Evolutionary conservation across 768 basidiomycete species (phyloP).

Genomic region (Lactarius quietus): DNA sequence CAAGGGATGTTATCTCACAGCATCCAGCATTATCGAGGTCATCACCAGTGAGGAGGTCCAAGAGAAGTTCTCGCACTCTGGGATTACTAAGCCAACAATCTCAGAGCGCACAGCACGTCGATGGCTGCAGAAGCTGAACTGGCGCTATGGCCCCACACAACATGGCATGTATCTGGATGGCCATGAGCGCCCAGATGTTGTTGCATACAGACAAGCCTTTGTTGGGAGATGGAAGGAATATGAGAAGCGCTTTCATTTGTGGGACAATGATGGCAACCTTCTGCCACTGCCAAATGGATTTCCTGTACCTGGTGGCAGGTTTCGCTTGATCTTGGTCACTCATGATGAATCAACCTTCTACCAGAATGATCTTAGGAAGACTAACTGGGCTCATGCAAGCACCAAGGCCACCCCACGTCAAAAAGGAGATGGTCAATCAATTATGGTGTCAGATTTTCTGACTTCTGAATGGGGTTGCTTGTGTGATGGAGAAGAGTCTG

Average conservation of each 20-base stretch:
- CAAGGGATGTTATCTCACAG: background rate
- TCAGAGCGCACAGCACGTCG: too few relatives aligned
- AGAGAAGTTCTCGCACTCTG: too few relatives aligned
- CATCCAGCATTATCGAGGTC: background rate
- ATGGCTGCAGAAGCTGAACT: too few relatives aligned
- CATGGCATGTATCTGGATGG: background rate
- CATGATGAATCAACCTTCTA: background rate
- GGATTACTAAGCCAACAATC: too few relatives aligned
- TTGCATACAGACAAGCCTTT: background rate
- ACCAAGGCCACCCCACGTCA: background rate
- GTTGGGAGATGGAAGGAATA: background rate
- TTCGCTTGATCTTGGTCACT: background rate
- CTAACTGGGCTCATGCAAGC: background rate
- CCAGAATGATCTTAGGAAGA: background rate
- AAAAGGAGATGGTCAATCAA: background rate
- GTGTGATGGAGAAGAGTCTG: background rate
- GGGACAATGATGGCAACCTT: background rate
- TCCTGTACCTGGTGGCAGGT: background rate
- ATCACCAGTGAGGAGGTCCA: background rate
- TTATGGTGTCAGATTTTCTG: background rate
- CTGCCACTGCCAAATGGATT: background rate
- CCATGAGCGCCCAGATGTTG: background rate
- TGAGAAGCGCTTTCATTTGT: slow-evolving; percentile 9
- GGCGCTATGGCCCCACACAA: slow-evolving; percentile 13
- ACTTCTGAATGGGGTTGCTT: background rate